Base-by-base conservation (phyloP, 2,329 filamentous ascomycete species). In the Colletotrichum acutatum region DNA sequence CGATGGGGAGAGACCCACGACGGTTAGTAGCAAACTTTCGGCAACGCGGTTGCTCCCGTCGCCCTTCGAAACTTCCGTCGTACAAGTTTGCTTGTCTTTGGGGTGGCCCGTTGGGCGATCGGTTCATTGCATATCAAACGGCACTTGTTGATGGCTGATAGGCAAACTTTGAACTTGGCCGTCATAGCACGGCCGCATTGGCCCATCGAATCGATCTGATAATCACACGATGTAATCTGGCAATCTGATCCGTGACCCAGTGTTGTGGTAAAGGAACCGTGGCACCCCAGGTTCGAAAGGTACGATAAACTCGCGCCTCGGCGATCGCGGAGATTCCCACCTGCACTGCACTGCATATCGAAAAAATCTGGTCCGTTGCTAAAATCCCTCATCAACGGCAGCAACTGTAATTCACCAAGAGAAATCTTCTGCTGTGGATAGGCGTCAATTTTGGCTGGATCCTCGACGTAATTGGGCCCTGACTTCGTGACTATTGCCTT, bases 401-500 rank as follows among this genome's bases (percentile, higher is more conserved):
- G 53, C 66, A 12, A 49, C 42, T 46, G n/a, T 12, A 12, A 12
- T 8, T 16, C 26, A 22, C 16, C 22, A 46, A 11, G 26, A 24
- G 34, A 53, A 32, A 61, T 30, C 19, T 5, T 53, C 5, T 30
- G 28, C n/a, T 16, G 53, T 32, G 11, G n/a, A 68, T 46, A 22
- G 42, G 66, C 42, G 32, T 56, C 66, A 60, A 14, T 49, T 11
- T 60, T 32, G 64, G 26, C 64, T 19, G 19, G 16, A 12, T 28
- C 53, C 53, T 22, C 65, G 42, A 53, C 59, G 58, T 68, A 32
- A 69, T 58, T 68, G 53, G 52, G 42, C 53, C 30, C 14, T 53
- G 34, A 22, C 34, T 56, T 72, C 70, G 66, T 72, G 59, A 70
- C 66, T 49, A 72, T 70, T 72, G 60, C 70, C 59, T 49, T 60